Base-by-base conservation (phyloP, 345 rosid species). In the Boechera retrofracta region DNA sequence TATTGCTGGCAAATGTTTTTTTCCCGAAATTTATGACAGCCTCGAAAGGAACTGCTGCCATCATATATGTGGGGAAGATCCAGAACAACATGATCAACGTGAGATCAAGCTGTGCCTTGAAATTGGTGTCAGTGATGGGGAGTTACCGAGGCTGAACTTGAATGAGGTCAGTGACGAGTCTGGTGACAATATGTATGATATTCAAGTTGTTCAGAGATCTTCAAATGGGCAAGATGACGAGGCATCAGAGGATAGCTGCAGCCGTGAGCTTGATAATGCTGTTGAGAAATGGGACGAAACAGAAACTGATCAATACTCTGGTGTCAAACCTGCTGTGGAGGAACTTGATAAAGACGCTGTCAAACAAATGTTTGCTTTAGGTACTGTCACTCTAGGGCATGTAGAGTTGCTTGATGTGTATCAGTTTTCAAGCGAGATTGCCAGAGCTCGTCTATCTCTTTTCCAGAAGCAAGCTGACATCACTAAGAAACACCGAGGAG, bases 91-190 rank as follows among this genome's bases (percentile, higher is more conserved):
- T 69, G 88, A 75, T 42, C 80, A 87, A 2, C 81, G 18, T 42
- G 97, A 91, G 87, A 84, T 90, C 71, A 94, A 88, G 82, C 77
- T 95, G 78, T 88, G 83, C 73, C 86, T 92, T 66, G 96, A 90
- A 65, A 89, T 94, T 70, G 97, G 87, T 72, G 76, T 94, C 48
- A 85, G 68, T 64, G 90, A 94, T 21, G 71, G 68, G 74, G 83
- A 87, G 41, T 82, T 75, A 39, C 76, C 86, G 5, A 84, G 82
- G 53, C 28, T 83, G 74, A 80, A 84, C 67, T 13, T 83, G 68
- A 85, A 76, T 71, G 97, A 89, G 74, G 81, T 85, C 64, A 86
- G 81, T 58, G 97, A 80, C 64, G 92, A 90, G 71, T 82, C 84
- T 67, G 84, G 84, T 61, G 97, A 80, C 75, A 64, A 41, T 55